Conservation (phyloP, 495 filamentous ascomycete genomes). For the Xylaria bambusicola region DNA sequence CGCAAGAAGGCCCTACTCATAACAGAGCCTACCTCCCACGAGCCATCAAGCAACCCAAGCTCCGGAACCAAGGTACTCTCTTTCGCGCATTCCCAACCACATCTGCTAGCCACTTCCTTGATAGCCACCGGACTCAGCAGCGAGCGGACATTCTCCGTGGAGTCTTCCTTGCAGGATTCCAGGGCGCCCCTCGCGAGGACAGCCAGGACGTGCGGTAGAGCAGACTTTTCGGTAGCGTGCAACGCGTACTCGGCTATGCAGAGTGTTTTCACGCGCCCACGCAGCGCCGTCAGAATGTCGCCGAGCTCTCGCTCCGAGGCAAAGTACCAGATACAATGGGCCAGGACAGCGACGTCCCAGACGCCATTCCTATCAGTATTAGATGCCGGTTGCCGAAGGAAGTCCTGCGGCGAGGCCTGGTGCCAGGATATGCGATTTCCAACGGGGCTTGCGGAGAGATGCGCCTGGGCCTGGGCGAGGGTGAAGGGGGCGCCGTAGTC, state of each 20-base stretch:
- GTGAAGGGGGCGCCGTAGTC: constrained; percentile 47
- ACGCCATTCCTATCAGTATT: too few relatives aligned
- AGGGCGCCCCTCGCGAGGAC: constrained; percentile 37
- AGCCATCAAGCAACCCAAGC: constrained; percentile 45
- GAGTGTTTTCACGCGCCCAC: constrained; percentile 31
- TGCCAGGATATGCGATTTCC: constrained; percentile 46
- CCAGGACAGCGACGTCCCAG: constrained; percentile 50
- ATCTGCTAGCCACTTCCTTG: background rate
- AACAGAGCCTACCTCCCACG: constrained; percentile 45
- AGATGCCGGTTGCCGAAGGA: constrained; percentile 25
- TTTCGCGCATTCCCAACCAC: background rate
- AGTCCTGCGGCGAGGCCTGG: constrained; percentile 31
- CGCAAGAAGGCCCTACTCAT: constrained; percentile 26
- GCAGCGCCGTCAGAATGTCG: constrained; percentile 36
- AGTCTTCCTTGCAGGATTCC: background rate
- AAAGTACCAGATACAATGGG: constrained; percentile 57
- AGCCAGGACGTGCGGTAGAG: constrained; percentile 46
- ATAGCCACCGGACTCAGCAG: background rate
- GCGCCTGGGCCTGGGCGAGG: constrained; percentile 39
- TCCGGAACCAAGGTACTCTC: constrained; percentile 26
- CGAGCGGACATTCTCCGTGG: background rate
- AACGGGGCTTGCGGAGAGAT: constrained; percentile 37
- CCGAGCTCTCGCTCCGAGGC: constrained; percentile 30
- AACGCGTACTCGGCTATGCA: constrained; percentile 46
- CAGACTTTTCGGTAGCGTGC: constrained; percentile 28